Evolutionary conservation across 2,329 filamentous ascomycete species (phyloP), one percentile per base, ranked within the genome.

Genomic region (Geosmithia flava): DNA sequence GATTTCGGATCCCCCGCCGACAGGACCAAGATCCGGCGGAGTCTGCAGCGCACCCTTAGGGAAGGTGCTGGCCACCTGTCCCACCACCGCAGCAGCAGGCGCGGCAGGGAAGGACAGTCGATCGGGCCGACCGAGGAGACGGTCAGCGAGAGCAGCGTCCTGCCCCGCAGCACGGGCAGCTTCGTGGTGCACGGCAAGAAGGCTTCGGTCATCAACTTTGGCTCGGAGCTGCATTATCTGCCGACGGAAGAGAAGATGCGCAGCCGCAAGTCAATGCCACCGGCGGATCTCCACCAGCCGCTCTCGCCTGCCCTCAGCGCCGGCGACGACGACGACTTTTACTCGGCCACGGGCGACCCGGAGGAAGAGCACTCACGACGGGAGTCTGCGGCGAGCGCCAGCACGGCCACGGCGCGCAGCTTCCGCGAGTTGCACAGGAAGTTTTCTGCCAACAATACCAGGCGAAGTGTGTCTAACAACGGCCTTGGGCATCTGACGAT

Each of bases 121-220:
- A 46, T 19, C n/a, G 40, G 33, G 10, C 33, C 33, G 6, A 37
- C 47, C 1, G 56, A 58, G 45, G 59, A 72, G 65, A 73, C 58
- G 50, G 60, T 52, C 53, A 57, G 76, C 67, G 69, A 85, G 39
- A 37, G 33, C 55, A 85, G 87, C 55, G 81, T 85, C 11, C 72
- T 98, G 13, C 73, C 85, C 7, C 81, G 93, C 45, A 84, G 85
- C 13, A 80, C 86, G 13, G 88, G 88, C 5, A 95, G 87, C 57
- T 98, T 98, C 63, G 95, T 93, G 3, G 83, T 98, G 3, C 93
- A 98, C 59, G 91, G 93, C 51, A 98, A 97, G 70, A 97, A 98
- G 65, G 93, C 93, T 2, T 95, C 89, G 1, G 87, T 98, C 49
- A 87, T 98, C 55, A 94, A 87, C n/a, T 94, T 98, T 61, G 89